Conservation (phyloP, 2,329 filamentous ascomycete species). For the Fusarium foetens region DNA sequence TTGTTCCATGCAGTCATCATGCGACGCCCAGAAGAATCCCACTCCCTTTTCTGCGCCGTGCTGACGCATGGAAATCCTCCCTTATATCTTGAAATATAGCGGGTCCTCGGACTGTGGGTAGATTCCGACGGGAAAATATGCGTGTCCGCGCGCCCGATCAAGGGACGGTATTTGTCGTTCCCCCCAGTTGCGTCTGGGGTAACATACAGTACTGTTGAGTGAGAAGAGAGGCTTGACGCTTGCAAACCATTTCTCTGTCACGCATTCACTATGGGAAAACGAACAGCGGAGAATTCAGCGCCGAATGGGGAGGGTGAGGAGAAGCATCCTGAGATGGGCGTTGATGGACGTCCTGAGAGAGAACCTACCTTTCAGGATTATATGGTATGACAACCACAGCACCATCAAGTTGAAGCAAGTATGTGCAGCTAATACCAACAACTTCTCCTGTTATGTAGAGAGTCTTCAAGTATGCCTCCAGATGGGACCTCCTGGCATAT, state of each 20-base stretch:
- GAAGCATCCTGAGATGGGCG: background rate
- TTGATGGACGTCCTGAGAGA: background rate
- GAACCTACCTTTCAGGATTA: constrained; percentile 1
- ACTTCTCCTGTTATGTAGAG: background rate
- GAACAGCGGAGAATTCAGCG: background rate
- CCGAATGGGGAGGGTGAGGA: background rate
- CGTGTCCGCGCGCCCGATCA: background rate
- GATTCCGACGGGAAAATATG: background rate
- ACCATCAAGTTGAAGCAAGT: background rate
- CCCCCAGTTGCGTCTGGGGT: background rate
- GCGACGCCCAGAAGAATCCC: background rate
- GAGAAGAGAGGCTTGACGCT: background rate
- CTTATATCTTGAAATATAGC: background rate
- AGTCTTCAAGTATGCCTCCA: constrained; percentile 2
- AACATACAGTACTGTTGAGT: background rate
- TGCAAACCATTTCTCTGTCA: background rate
- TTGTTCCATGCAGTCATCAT: background rate
- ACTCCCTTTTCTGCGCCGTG: background rate
- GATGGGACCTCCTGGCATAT: constrained; percentile 1
- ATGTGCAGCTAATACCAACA: background rate
- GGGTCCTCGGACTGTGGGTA: background rate
- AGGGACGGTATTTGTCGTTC: background rate
- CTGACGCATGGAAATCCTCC: background rate
- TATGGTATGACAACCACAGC: background rate
- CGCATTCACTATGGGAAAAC: background rate